Conservation (phyloP, 129 eudicot genomes). For the Ambrosia artemisiifolia region DNA sequence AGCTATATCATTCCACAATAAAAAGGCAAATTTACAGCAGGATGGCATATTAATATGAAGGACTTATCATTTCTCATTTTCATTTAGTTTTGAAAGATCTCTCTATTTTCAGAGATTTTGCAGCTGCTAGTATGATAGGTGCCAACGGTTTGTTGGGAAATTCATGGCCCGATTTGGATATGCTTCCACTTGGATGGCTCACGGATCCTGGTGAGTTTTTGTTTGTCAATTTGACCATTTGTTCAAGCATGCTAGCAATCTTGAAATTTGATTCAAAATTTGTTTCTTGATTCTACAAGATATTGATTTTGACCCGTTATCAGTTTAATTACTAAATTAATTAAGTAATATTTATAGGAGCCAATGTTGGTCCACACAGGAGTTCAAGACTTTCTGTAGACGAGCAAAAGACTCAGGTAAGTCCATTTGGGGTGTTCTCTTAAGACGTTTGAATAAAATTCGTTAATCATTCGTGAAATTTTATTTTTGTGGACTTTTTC, state of each 20-base stretch:
- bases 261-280: background rate
- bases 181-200: constrained; percentile 98
- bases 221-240: constrained; percentile 12
- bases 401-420: constrained; percentile 85
- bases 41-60: background rate
- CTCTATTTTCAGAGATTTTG: constrained; percentile 54
- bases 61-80: background rate
- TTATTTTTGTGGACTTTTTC: background rate
- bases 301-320: background rate
- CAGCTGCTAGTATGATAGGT: constrained; percentile 79
- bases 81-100: background rate
- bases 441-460: background rate
- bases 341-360: constrained; percentile 37
- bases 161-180: constrained; percentile 99
- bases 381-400: constrained; percentile 48
- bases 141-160: constrained; percentile 58
- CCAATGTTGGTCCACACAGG: constrained; percentile 79
- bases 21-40: no score
- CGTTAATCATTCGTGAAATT: background rate
- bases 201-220: constrained; percentile 59
- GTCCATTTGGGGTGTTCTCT: background rate
- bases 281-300: background rate
- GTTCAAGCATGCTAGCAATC: background rate
- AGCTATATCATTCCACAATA: no score
- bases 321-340: background rate